A percentile compares a stretch with the other conserved stretches of the same genome.
Evolutionary conservation across 2,329 filamentous ascomycete species (phyloP).

Genomic region (Aspergillus cejpii): DNA sequence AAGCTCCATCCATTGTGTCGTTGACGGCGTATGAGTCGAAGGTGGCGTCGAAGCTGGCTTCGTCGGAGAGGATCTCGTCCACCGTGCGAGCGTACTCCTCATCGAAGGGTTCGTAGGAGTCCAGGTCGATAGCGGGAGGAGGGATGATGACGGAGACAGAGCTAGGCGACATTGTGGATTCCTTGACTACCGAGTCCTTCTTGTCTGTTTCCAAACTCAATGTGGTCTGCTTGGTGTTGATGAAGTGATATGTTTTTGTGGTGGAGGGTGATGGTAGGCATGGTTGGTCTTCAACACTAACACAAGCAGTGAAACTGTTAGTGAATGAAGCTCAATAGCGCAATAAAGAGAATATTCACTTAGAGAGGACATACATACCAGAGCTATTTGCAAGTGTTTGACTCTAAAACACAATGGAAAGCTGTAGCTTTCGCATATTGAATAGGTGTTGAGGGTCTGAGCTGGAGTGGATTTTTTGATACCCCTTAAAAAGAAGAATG

Average conservation of each 20-base stretch:
- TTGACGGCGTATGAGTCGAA: conserved; percentile 10
- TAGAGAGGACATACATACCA: background rate
- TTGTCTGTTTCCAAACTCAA: background rate
- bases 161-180: background rate
- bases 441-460: background rate
- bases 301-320: background rate
- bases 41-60: conserved; percentile 17
- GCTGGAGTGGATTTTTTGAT: background rate
- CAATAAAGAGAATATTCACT: background rate
- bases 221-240: background rate
- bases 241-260: background rate
- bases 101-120: conserved; percentile 20
- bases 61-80: conserved; percentile 23
- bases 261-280: background rate
- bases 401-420: background rate
- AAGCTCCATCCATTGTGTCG: background rate
- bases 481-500: background rate
- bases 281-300: background rate
- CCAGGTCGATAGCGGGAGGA: conserved; percentile 15
- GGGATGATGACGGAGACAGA: conserved; percentile 15
- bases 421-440: background rate
- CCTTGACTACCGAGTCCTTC: background rate
- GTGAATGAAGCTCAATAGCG: background rate
- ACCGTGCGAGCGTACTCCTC: conserved; percentile 14
- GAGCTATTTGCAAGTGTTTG: background rate